Evolutionary conservation across 2,329 filamentous ascomycete species (phyloP).

Genomic region (Curvularia spicifera): DNA sequence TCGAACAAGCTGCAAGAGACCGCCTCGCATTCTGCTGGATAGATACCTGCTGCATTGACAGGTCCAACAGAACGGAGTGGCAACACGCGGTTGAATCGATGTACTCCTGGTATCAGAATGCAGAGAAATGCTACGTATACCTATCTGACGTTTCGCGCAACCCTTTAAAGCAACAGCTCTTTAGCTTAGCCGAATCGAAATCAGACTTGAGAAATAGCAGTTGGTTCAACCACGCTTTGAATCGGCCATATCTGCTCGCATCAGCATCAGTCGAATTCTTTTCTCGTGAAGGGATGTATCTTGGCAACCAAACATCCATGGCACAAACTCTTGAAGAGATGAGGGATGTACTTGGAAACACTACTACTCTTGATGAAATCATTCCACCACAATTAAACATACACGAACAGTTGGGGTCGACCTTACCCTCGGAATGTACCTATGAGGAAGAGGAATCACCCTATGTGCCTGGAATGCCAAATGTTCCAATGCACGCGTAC

Average conservation of each 20-base stretch:
- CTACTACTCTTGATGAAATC: not conserved
- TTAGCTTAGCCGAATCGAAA: not conserved
- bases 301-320: not conserved
- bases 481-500: too few relatives aligned
- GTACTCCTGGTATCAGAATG: not conserved
- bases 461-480: too few relatives aligned
- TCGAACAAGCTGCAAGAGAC: not conserved
- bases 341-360: not conserved
- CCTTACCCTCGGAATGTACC: not conserved
- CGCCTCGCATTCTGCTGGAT: not conserved
- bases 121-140: not conserved
- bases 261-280: constrained; percentile 13
- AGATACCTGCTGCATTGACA: constrained; percentile 1
- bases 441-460: too few relatives aligned
- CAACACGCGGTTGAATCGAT: not conserved
- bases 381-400: not conserved
- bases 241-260: constrained; percentile 22
- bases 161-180: not conserved
- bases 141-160: constrained; percentile 5
- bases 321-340: not conserved
- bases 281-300: not conserved
- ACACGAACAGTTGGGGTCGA: not conserved
- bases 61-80: not conserved
- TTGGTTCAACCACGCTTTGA: constrained; percentile 17
- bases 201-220: not conserved